Percentiles rank a stretch among this genome's conserved stretches.
Evolutionary conservation across 441 rosid species (phyloP).

Genomic region (Populus hybrid): DNA sequence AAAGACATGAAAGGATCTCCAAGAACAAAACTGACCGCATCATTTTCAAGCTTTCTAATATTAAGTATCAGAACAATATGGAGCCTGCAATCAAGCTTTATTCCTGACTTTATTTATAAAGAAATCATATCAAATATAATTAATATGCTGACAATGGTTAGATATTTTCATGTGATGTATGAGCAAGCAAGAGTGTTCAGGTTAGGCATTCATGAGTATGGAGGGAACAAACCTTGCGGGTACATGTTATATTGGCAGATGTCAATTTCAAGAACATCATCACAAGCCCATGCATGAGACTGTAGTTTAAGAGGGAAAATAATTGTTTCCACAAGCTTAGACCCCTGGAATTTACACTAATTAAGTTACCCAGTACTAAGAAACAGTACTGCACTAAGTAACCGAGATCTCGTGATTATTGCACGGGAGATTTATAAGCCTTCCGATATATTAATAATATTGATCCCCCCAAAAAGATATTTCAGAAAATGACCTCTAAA

Average conservation of each 20-base stretch:
- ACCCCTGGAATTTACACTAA: too few species aligned
- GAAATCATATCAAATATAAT: too few species aligned
- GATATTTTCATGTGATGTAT: slow-evolving; percentile 29
- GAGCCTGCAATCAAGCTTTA: not conserved
- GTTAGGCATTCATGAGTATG: slow-evolving; percentile 33
- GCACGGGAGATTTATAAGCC: too few species aligned
- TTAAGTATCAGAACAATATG: not conserved
- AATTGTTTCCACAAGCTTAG: too few species aligned
- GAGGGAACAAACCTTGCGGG: slow-evolving; percentile 37
- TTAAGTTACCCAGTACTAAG: too few species aligned
- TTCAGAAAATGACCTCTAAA: too few species aligned
- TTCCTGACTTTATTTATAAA: not conserved
- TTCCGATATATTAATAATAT: too few species aligned
- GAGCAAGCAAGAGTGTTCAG: slow-evolving; percentile 19
- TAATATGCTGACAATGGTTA: not conserved
- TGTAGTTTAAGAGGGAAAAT: not conserved
- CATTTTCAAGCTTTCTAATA: not conserved
- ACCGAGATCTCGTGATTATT: too few species aligned
- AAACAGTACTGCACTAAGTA: too few species aligned
- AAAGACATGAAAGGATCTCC: not conserved
- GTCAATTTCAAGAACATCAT: slow-evolving; percentile 22
- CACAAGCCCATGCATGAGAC: not conserved
- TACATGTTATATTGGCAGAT: slow-evolving; percentile 30
- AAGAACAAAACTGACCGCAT: not conserved
- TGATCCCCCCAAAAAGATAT: too few species aligned